A percentile compares a stretch with the other conserved stretches of the same genome.
Conservation (phyloP, 495 filamentous ascomycete species). For the Hypoxylon lienhwacheense region DNA sequence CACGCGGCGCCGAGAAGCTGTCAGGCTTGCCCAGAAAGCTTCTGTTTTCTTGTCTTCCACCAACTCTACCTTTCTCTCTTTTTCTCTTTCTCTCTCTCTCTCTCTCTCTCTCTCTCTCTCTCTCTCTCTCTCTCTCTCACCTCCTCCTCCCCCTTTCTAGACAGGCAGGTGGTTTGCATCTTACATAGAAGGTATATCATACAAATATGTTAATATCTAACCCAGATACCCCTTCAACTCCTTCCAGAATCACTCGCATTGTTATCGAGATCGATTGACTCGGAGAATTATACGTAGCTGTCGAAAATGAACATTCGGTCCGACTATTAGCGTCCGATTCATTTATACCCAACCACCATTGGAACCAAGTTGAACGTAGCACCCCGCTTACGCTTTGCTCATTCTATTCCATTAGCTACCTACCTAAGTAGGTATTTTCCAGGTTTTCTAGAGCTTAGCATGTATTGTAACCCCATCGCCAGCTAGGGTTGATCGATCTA, state of each 20-base stretch:
- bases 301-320: slow-evolving; percentile 18
- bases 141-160: too few species aligned
- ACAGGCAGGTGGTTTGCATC: slow-evolving; percentile 11
- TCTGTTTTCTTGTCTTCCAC: not conserved
- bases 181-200: not conserved
- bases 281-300: not conserved
- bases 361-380: not conserved
- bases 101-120: too few species aligned
- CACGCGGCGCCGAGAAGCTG: slow-evolving; percentile 9
- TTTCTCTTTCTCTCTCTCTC: not conserved
- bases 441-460: too few species aligned
- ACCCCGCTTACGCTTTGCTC: not conserved
- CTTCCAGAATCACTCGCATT: not conserved
- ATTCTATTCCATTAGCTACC: too few species aligned
- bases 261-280: not conserved
- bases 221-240: not conserved
- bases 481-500: too few species aligned
- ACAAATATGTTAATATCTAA: not conserved
- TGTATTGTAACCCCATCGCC: too few species aligned
- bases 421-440: too few species aligned
- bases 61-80: not conserved
- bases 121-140: not conserved
- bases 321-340: slow-evolving; percentile 1
- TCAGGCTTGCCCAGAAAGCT: slow-evolving; percentile 18
- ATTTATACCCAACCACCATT: not conserved